These are phyloP conservation scores for Gillenia trifoliata DNA, from an alignment of 306 rosid genomes.

Conservation along the genomic window DNA sequence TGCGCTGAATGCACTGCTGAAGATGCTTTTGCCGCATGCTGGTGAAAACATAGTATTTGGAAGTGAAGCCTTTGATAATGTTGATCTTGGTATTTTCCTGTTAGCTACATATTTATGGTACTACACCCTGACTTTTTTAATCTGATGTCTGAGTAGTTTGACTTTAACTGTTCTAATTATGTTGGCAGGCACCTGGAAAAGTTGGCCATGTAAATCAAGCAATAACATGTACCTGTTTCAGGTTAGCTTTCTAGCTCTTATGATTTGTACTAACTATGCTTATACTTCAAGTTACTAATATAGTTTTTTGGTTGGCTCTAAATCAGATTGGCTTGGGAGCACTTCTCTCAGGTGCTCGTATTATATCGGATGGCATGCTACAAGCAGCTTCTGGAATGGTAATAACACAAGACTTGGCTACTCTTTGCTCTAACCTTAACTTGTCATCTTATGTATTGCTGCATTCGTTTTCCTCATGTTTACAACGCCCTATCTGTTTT, in stretches of 20 bases:
- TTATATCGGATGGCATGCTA: slow-evolving; percentile 91
- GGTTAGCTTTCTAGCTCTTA: slow-evolving; percentile 45
- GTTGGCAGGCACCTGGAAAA: slow-evolving; percentile 73
- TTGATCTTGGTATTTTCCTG: slow-evolving; percentile 66
- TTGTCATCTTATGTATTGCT: background rate
- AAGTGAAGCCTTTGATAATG: slow-evolving; percentile 91
- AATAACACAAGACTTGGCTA: slow-evolving; percentile 3
- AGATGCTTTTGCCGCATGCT: slow-evolving; percentile 87
- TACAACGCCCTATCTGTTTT: background rate
- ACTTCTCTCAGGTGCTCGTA: slow-evolving; percentile 83
- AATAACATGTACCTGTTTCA: slow-evolving; percentile 99
- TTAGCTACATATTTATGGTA: slow-evolving; percentile 15
- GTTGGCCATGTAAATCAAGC: slow-evolving; percentile 98
- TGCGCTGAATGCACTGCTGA: slow-evolving; percentile 97
- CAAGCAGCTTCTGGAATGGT: slow-evolving; percentile 99
- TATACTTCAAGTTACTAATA: slow-evolving; percentile 1
- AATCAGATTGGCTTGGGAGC: slow-evolving; percentile 95
- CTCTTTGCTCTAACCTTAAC: background rate
- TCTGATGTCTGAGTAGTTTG: slow-evolving; percentile 13
- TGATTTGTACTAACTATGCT: background rate
- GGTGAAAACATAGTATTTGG: slow-evolving; percentile 89
- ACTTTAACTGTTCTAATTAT: background rate
- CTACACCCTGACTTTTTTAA: background rate
- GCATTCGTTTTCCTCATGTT: background rate
- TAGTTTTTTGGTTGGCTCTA: slow-evolving; percentile 20